A percentile compares a stretch with the other conserved stretches of the same genome.
Conservation (phyloP, 2,329 filamentous ascomycete species). For the Aspergillus ustus region DNA sequence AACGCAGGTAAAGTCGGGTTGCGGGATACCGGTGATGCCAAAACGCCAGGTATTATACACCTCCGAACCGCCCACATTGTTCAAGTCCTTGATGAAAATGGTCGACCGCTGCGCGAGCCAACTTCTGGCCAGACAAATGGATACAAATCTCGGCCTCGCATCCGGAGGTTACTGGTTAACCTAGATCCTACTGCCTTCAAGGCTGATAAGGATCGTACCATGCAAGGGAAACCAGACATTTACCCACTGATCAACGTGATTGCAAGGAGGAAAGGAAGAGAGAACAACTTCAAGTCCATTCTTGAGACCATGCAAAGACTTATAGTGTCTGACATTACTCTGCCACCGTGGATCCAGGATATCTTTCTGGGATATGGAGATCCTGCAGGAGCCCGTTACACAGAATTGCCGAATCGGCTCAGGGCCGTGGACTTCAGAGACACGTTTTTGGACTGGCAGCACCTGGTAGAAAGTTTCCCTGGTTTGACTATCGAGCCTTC, state of each 20-base stretch:
- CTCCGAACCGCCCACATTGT: conserved; percentile 85
- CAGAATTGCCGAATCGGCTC: conserved; percentile 76
- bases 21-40: conserved; percentile 39
- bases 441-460: conserved; percentile 94
- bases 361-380: conserved; percentile 98
- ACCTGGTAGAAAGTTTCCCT: conserved; percentile 87
- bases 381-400: conserved; percentile 84
- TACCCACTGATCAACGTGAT: conserved; percentile 87
- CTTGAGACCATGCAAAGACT: conserved; percentile 89
- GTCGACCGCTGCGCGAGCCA: conserved; percentile 69
- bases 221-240: conserved; percentile 72
- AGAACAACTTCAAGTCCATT: conserved; percentile 97
- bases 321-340: conserved; percentile 79
- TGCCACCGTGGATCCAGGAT: conserved; percentile 92
- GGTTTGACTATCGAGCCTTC: conserved; percentile 82
- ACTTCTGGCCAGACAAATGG: conserved; percentile 63
- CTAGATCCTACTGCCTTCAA: conserved; percentile 80
- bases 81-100: conserved; percentile 84
- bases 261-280: conserved; percentile 78
- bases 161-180: conserved; percentile 76
- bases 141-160: conserved; percentile 60
- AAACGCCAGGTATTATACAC: conserved; percentile 69
- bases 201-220: conserved; percentile 69
- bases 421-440: conserved; percentile 86
- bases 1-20: conserved; percentile 28